Base-by-base conservation (phyloP, 2,329 filamentous ascomycete species). In the Reticulascus tulasneorum region DNA sequence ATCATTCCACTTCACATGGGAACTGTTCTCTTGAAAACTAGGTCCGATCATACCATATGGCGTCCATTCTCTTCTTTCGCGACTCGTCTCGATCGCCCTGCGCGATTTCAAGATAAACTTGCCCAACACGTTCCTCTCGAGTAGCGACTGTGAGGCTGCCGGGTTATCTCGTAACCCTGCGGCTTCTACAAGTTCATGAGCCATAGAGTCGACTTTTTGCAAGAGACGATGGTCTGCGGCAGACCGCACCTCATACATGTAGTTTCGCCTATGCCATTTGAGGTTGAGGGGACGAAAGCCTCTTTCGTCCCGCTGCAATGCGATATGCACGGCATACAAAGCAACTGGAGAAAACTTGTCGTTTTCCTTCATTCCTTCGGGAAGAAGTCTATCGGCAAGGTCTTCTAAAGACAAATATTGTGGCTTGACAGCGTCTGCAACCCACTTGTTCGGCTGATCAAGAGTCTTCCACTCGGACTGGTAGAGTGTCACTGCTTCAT, bases 251-350 rank as follows among this genome's bases (percentile, higher is more conserved):
- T 69, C 65, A 8, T 79, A 70, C 16, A 72, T 67, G 38, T 44
- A 46, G 26, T 46, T 46, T 24, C 44, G 37, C 25, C 44, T 19
- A 19, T 46, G 44, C 37, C 41, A 44, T 17, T 21, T 44, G 44
- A 72, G 49, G 58, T 69, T 56, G 54, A 75, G 44, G 3, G 71
- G 64, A 3, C 69, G 67, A 51, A 89, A 86, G 19, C 69, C 75
- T 35, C 79, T 67, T 8, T 81, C 77, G 40, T 80, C 72, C 25
- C 71, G 66, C 17, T 71, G 56, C 7, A 91, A 54, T 8, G 81
- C 73, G 37, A 75, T 75, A 47, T 88, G 82, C 7, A 89, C 77
- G 5, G 86, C 84, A 49, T 87, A 85, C 6, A 88, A 59, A 8
- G 73, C 69, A 19, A 67, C 50, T 1, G 69, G 46, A 1, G 69